phyloP scores from a whole-genome alignment of 495 filamentous ascomycete genomes.

The Filosporella fistucella region DNA sequence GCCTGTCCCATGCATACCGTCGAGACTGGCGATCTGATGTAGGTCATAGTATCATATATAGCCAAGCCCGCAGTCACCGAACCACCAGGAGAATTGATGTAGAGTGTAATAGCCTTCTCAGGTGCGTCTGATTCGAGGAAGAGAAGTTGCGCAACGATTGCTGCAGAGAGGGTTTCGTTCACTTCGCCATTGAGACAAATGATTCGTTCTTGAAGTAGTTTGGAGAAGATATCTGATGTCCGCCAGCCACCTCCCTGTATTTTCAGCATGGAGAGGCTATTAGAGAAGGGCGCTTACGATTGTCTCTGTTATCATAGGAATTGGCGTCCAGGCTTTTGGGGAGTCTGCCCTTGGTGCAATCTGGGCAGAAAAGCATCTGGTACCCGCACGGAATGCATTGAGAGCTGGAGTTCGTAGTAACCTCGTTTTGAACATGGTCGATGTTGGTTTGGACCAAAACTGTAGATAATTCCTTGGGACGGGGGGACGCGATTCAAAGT shows the following conservation, averaged over 20 bases:
- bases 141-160: slow-evolving; percentile 90
- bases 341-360: slow-evolving; percentile 28
- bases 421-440: slow-evolving; percentile 16
- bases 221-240: slow-evolving; percentile 79
- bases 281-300: slow-evolving; percentile 53
- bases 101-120: slow-evolving; percentile 88
- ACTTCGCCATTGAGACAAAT: slow-evolving; percentile 91
- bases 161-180: slow-evolving; percentile 81
- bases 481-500: slow-evolving; percentile 3
- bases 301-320: slow-evolving; percentile 74
- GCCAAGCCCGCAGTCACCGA: slow-evolving; percentile 90
- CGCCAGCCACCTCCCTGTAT: slow-evolving; percentile 81
- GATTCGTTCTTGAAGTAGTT: slow-evolving; percentile 86
- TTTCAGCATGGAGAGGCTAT: slow-evolving; percentile 32
- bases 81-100: slow-evolving; percentile 95
- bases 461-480: background rate
- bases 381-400: slow-evolving; percentile 1
- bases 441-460: background rate
- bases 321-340: slow-evolving; percentile 56
- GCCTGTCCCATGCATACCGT: slow-evolving; percentile 96
- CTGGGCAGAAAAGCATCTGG: slow-evolving; percentile 8
- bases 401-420: slow-evolving; percentile 14
- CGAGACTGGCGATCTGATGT: slow-evolving; percentile 85
- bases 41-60: slow-evolving; percentile 99
- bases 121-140: slow-evolving; percentile 98